Evolutionary conservation across 2,329 filamentous ascomycete species (phyloP), one percentile per base, ranked within the genome.

Genomic region (Arthrobotrys sinensis): DNA sequence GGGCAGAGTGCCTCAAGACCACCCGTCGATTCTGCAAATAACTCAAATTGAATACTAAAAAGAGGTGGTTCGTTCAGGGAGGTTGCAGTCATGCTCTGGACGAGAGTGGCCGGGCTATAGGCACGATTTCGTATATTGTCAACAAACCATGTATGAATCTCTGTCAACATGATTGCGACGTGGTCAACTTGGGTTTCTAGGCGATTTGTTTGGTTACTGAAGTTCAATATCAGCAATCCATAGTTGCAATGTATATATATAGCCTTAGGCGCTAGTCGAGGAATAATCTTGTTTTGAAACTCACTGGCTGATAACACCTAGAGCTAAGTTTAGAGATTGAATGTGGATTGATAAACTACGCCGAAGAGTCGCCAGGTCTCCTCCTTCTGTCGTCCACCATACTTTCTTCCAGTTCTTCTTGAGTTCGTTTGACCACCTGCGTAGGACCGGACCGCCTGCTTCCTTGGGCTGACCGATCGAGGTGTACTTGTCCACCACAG

Each of bases 351-450:
- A 12, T 38, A 69, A 40, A 53, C 52, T 60, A 5, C 66, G 52
- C 21, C 81, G 50, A 0, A 83, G 69, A 0, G 80, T 64, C 4
- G 75, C 79, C 0, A 83, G 55, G 43, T 83, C 81, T 7, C 82
- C 82, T 6, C 80, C 80, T 52, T 83, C 82, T 1, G 81, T 83
- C 2, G 82, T 83, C 82, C 82, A 83, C 24, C 79, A 80, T 19
- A 83, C 70, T 60, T 82, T 83, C 65, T 79, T 82, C 81, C 82
- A 83, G 46, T 83, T 83, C 50, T 62, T 82, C 12, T 80, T 24
- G 6, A 83, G 46, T 1, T 76, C 79, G 19, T 72, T 67, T 34
- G 78, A 80, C 82, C 82, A 83, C 28, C 57, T 79, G 2, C 68
- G 45, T 40, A 65, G 62, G 6, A 21, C 19, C n/a, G 60, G 53